These are phyloP conservation scores for Pichia rugopelliculosa DNA, from an alignment of 805 yeast species.

Conservation along the genomic window DNA sequence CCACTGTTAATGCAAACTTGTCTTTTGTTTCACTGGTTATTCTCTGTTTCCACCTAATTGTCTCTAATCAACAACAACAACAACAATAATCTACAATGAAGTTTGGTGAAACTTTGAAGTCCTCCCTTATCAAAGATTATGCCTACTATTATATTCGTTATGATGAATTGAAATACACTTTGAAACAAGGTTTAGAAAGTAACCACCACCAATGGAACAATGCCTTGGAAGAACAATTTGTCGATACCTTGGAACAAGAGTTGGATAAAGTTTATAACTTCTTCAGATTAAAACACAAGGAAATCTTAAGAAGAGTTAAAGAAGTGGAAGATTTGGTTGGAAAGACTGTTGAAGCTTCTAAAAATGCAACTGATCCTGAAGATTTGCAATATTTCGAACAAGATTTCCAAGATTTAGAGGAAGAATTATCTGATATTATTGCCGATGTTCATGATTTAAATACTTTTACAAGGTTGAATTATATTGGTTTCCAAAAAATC, in stretches of 20 bases:
- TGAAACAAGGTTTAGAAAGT: constrained; percentile 57
- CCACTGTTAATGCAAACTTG: too few relatives aligned
- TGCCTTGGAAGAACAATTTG: constrained; percentile 73
- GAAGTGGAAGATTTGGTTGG: constrained; percentile 70
- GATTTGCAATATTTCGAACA: constrained; percentile 40
- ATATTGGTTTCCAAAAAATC: constrained; percentile 95
- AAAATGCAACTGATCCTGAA: constrained; percentile 30
- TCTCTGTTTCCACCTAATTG: too few relatives aligned
- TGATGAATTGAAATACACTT: constrained; percentile 79
- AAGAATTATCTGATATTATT: constrained; percentile 75
- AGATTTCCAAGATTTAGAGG: constrained; percentile 68
- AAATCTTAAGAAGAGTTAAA: constrained; percentile 76
- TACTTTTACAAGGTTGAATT: constrained; percentile 85
- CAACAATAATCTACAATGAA: constrained; percentile 48
- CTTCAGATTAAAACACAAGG: constrained; percentile 81
- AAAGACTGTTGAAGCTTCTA: constrained; percentile 41
- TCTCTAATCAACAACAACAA: too few relatives aligned
- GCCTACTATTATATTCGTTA: constrained; percentile 85
- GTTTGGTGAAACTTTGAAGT: constrained; percentile 89
- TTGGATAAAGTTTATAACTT: constrained; percentile 90
- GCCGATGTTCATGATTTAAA: constrained; percentile 97
- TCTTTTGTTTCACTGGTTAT: too few relatives aligned
- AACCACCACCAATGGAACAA: constrained; percentile 65
- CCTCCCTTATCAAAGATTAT: constrained; percentile 84
- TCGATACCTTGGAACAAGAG: constrained; percentile 68